Percentiles rank a stretch among this genome's conserved stretches.
Evolutionary conservation across 2,329 filamentous ascomycete genomes (phyloP).

Genomic region (Alternaria brassicicola): DNA sequence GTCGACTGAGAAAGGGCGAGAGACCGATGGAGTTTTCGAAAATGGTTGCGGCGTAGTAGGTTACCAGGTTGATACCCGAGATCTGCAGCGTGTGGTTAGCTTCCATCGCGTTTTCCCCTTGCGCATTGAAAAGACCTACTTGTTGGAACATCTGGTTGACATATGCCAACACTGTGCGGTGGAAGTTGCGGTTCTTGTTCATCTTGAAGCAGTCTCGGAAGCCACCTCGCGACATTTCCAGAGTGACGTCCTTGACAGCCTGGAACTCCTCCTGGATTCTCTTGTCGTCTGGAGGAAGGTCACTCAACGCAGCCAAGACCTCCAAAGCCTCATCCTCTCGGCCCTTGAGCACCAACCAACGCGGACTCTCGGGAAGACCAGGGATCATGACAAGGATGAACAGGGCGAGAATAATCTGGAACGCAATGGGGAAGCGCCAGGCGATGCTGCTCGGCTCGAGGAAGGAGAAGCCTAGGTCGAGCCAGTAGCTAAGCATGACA

Average conservation of each 20-base stretch:
- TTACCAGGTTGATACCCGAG: conserved; percentile 48
- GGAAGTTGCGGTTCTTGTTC: conserved; percentile 54
- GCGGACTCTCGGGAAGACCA: conserved; percentile 50
- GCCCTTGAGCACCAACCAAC: conserved; percentile 61
- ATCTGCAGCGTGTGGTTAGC: conserved; percentile 42
- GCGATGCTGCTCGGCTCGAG: conserved; percentile 51
- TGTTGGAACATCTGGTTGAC: conserved; percentile 56
- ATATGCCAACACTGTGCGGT: conserved; percentile 52
- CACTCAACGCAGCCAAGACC: conserved; percentile 46
- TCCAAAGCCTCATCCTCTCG: conserved; percentile 52
- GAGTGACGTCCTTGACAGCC: conserved; percentile 47
- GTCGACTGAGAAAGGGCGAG: conserved; percentile 42
- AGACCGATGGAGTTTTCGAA: conserved; percentile 52
- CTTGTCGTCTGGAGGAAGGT: conserved; percentile 48
- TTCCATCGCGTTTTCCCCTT: not conserved
- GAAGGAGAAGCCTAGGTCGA: conserved; percentile 57
- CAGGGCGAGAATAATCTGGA: conserved; percentile 64
- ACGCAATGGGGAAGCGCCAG: conserved; percentile 59
- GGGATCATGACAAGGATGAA: conserved; percentile 59
- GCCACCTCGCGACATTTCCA: conserved; percentile 52
- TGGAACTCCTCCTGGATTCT: conserved; percentile 46
- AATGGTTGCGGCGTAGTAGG: conserved; percentile 53
- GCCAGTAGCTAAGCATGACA: conserved; percentile 52
- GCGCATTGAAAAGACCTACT: conserved; percentile 18
- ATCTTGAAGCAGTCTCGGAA: conserved; percentile 66